phyloP scores from a whole-genome alignment of 2,329 filamentous ascomycete species.

The Colletotrichum costaricense region DNA sequence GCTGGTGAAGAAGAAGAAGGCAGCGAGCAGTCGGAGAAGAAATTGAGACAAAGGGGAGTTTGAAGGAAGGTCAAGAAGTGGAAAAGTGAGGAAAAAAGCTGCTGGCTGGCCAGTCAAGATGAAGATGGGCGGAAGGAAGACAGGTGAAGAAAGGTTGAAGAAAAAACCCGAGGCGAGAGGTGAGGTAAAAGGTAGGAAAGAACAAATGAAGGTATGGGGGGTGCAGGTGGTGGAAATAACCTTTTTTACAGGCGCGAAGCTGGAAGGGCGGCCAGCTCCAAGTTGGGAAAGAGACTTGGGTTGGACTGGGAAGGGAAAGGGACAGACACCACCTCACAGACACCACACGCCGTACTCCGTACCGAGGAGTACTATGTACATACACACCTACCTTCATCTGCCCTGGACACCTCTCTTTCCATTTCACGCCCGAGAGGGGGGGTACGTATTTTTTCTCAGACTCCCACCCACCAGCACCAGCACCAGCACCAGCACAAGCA shows the following conservation, averaged over 20 bases:
- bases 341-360: neutral
- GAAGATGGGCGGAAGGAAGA: slow-evolving; percentile 23
- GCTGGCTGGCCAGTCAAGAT: slow-evolving; percentile 35
- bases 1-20: neutral
- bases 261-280: slow-evolving; percentile 50
- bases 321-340: neutral
- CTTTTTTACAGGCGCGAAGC: slow-evolving; percentile 50
- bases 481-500: too few species aligned
- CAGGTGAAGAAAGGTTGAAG: slow-evolving; percentile 9
- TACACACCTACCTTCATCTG: too few species aligned
- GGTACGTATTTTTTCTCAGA: neutral
- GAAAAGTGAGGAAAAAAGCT: slow-evolving; percentile 39
- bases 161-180: slow-evolving; percentile 8
- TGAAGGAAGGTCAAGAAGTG: slow-evolving; percentile 38
- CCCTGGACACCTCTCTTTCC: neutral
- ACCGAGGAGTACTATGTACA: neutral
- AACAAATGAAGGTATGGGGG: slow-evolving; percentile 29
- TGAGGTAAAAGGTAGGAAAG: slow-evolving; percentile 21
- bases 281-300: slow-evolving; percentile 38
- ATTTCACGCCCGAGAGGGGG: neutral
- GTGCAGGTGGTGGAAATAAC: slow-evolving; percentile 47
- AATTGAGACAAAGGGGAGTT: slow-evolving; percentile 21
- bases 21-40: neutral
- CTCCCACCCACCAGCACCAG: neutral
- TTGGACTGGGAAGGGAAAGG: slow-evolving; percentile 39